phyloP scores from a whole-genome alignment of 768 basidiomycete genomes.

The Fomitopsis pulvina region DNA sequence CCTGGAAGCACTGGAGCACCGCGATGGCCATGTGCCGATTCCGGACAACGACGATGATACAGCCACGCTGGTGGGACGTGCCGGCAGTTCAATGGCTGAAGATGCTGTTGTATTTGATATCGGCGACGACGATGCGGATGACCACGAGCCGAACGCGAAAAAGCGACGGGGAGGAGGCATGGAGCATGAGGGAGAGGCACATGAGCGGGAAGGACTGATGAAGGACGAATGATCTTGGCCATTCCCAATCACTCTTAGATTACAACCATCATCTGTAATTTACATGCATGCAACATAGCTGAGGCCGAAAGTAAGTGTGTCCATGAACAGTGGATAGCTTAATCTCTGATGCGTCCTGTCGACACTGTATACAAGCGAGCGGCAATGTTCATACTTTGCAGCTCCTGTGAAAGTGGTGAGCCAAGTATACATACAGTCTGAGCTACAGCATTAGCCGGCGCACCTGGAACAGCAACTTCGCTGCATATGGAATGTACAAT shows the following conservation, averaged over 20 bases:
- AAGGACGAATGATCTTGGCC: constrained; percentile 26
- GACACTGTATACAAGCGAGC: constrained; percentile 83
- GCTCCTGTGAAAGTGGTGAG: constrained; percentile 45
- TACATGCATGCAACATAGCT: constrained; percentile 26
- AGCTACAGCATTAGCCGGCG: constrained; percentile 13
- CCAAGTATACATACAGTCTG: not conserved
- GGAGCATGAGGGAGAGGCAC: constrained; percentile 37
- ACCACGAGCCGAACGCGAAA: constrained; percentile 41
- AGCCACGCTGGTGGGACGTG: constrained; percentile 62
- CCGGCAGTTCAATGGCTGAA: constrained; percentile 42
- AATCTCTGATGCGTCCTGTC: constrained; percentile 77
- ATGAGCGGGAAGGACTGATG: constrained; percentile 68
- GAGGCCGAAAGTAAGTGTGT: constrained; percentile 6
- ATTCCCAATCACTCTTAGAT: constrained; percentile 19
- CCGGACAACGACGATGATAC: constrained; percentile 64
- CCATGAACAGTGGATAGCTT: constrained; percentile 3
- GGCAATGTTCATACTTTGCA: constrained; percentile 95
- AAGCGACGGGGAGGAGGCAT: constrained; percentile 42
- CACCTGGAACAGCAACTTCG: constrained; percentile 93
- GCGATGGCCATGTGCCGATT: constrained; percentile 33
- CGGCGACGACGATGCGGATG: constrained; percentile 77
- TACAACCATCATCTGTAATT: constrained; percentile 23
- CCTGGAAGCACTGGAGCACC: constrained; percentile 63
- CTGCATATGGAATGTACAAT: constrained; percentile 91
- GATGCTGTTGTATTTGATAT: constrained; percentile 87